Conservation (phyloP, 495 filamentous ascomycete genomes). For the Hypoxylon crocopeplum region DNA sequence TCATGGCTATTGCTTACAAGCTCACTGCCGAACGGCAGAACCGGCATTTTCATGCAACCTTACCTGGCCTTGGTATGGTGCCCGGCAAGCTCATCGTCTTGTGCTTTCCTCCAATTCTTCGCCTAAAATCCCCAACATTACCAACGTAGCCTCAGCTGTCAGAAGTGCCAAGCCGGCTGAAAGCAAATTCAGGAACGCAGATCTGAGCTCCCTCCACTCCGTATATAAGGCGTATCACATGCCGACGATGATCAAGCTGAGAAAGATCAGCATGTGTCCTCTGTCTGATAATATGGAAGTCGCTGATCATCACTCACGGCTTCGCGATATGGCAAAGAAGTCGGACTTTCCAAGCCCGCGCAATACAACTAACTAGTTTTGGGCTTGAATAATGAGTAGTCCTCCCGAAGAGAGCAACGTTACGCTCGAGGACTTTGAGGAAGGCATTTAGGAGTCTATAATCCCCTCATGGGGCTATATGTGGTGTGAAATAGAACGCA, state of each 20-base stretch:
- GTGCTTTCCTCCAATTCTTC: background rate
- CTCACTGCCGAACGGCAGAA: constrained; percentile 28
- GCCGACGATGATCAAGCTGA: constrained; percentile 19
- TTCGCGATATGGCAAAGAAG: constrained; percentile 11
- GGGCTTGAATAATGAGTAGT: constrained; percentile 8
- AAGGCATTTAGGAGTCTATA: too few species aligned
- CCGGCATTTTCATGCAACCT: constrained; percentile 3
- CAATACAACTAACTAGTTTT: constrained; percentile 9
- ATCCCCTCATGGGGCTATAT: too few species aligned
- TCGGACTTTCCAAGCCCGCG: constrained; percentile 22
- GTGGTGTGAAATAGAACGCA: too few species aligned
- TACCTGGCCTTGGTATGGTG: background rate
- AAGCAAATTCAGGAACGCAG: constrained; percentile 15
- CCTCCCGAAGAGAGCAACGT: too few species aligned
- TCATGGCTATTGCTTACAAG: background rate
- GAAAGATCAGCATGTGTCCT: constrained; percentile 25
- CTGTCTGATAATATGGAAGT: constrained; percentile 16
- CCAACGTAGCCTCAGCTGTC: constrained; percentile 14
- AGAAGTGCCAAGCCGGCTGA: constrained; percentile 35
- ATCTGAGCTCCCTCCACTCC: background rate
- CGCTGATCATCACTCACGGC: constrained; percentile 18
- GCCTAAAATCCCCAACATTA: constrained; percentile 1
- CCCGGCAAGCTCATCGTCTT: background rate
- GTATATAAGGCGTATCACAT: constrained; percentile 9
- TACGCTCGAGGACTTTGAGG: too few species aligned